phyloP scores from a whole-genome alignment of 2,329 filamentous ascomycete genomes.

The Colletotrichum sp. region DNA sequence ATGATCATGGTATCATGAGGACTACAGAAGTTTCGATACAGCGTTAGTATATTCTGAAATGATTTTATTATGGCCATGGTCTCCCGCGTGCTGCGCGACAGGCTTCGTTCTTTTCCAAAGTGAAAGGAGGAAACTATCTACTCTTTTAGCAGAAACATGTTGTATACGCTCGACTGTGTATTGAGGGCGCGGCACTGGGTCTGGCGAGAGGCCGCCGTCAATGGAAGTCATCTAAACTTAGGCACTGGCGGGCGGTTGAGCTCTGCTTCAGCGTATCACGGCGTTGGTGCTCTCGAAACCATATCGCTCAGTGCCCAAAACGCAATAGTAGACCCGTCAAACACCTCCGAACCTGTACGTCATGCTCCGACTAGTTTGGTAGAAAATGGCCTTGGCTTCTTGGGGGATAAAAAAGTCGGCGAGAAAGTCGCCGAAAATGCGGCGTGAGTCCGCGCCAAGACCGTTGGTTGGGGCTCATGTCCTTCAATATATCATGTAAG shows the following conservation, averaged over 20 bases:
- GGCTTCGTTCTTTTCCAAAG: fast-evolving
- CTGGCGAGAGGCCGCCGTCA: background rate
- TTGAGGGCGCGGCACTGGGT: background rate
- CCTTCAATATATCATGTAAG: background rate
- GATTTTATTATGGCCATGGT: background rate
- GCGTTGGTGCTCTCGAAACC: fast-evolving
- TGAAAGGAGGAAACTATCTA: background rate
- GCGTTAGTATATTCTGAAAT: background rate
- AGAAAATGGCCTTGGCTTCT: background rate
- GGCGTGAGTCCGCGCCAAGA: background rate
- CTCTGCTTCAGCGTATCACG: fast-evolving
- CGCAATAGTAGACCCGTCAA: background rate
- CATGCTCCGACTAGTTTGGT: background rate
- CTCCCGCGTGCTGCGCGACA: background rate
- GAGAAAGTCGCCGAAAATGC: background rate
- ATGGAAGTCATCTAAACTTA: background rate
- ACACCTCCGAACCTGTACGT: background rate
- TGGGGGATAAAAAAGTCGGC: background rate
- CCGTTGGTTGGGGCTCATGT: background rate
- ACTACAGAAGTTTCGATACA: conserved; percentile 7
- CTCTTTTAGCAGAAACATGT: background rate
- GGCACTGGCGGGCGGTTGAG: background rate
- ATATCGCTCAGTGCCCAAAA: background rate
- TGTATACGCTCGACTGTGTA: background rate
- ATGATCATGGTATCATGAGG: conserved; percentile 9